Percentiles rank a stretch among this genome's conserved stretches.
Evolutionary conservation across 805 yeast species (phyloP).

Genomic region (Saturnispora gosingensis): DNA sequence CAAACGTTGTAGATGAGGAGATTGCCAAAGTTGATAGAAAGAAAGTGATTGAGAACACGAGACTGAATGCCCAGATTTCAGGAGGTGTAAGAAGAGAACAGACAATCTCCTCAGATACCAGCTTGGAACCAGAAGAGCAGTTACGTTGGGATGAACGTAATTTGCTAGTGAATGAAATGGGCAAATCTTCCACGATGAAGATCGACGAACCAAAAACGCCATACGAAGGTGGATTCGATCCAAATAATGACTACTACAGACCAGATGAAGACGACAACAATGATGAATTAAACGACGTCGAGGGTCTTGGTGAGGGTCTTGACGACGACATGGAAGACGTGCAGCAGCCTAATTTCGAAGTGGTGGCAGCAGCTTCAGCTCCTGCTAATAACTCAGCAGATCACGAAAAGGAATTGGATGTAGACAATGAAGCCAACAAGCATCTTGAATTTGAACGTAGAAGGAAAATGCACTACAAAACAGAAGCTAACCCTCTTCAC

Average conservation of each 20-base stretch:
- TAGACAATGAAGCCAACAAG: background rate
- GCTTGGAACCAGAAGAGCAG: constrained; percentile 28
- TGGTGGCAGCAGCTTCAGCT: background rate
- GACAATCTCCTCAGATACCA: background rate
- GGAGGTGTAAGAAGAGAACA: background rate
- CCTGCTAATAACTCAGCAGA: background rate
- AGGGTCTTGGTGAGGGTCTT: constrained; percentile 19
- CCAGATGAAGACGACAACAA: constrained; percentile 49
- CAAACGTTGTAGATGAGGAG: constrained; percentile 12
- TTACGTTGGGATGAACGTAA: constrained; percentile 84
- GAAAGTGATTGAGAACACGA: constrained; percentile 73
- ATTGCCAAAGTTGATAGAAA: constrained; percentile 35
- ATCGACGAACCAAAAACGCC: constrained; percentile 96
- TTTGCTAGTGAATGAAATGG: constrained; percentile 62
- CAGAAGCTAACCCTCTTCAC: constrained; percentile 6
- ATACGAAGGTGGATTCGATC: constrained; percentile 81
- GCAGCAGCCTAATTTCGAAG: background rate
- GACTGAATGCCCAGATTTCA: constrained; percentile 48
- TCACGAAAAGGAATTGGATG: background rate
- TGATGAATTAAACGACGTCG: constrained; percentile 37
- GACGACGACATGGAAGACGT: constrained; percentile 15
- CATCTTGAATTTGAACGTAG: constrained; percentile 2
- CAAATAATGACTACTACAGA: constrained; percentile 69
- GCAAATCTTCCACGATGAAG: constrained; percentile 63
- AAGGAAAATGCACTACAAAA: constrained; percentile 7